A percentile compares a stretch with the other conserved stretches of the same genome.
phyloP scores from a whole-genome alignment of 306 rosid species.

The Acacia acuminata region DNA sequence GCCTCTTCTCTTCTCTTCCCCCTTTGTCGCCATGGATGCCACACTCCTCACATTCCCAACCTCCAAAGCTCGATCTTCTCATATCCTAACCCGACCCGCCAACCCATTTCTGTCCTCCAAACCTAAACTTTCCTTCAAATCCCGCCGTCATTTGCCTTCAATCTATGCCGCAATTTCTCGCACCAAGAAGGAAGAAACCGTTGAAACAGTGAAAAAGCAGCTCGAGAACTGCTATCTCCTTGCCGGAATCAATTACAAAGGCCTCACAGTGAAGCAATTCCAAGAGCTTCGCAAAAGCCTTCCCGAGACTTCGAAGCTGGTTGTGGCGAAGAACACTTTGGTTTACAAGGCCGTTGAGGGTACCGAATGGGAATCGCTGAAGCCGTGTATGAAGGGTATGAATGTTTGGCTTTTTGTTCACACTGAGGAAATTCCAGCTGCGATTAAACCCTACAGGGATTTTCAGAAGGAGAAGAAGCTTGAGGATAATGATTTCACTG shows the following conservation, averaged over 20 bases:
- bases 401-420: conserved; percentile 95
- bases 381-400: conserved; percentile 97
- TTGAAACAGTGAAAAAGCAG: conserved; percentile 63
- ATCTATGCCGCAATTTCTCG: conserved; percentile 82
- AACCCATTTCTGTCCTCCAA: conserved; percentile 46
- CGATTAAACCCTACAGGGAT: conserved; percentile 78
- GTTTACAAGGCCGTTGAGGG: conserved; percentile 88
- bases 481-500: conserved; percentile 78
- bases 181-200: conserved; percentile 73
- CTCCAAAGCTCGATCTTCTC: conserved; percentile 42
- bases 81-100: conserved; percentile 40
- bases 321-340: conserved; percentile 93
- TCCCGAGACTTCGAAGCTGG: conserved; percentile 66
- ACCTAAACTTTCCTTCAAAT: conserved; percentile 14
- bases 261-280: conserved; percentile 82
- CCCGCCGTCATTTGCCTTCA: conserved; percentile 33
- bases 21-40: conserved; percentile 59
- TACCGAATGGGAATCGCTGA: conserved; percentile 70
- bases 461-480: conserved; percentile 91
- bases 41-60: conserved; percentile 50
- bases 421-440: conserved; percentile 82
- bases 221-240: conserved; percentile 78
- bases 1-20: background rate
- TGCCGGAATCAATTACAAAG: conserved; percentile 87
- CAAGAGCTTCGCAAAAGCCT: conserved; percentile 77